Evolutionary conservation across 345 rosid genomes (phyloP).

Genomic region (Laguncularia racemosa): DNA sequence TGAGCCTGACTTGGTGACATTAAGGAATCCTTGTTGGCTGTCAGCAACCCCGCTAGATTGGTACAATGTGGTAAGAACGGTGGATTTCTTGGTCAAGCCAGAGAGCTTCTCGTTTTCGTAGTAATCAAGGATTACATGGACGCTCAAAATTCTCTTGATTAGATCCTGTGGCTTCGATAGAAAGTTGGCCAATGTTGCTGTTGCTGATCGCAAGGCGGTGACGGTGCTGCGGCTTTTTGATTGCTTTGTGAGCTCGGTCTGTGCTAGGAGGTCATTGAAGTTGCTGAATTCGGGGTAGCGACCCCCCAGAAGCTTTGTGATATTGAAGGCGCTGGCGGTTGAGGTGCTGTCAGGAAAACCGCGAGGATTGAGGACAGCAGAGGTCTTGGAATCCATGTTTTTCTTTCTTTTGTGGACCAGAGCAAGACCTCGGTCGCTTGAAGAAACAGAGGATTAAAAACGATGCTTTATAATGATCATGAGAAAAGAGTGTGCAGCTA

Average conservation of each 20-base stretch:
- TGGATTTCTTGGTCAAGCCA: slow-evolving; percentile 21
- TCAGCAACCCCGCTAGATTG: slow-evolving; percentile 53
- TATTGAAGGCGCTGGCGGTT: slow-evolving; percentile 27
- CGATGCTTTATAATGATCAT: background rate
- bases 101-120: slow-evolving; percentile 15
- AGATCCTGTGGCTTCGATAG: slow-evolving; percentile 21
- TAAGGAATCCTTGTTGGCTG: slow-evolving; percentile 50
- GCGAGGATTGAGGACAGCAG: slow-evolving; percentile 13
- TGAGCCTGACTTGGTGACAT: slow-evolving; percentile 29
- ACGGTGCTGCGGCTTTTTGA: slow-evolving; percentile 36
- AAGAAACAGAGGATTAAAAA: background rate
- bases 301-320: slow-evolving; percentile 25
- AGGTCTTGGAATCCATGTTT: slow-evolving; percentile 23
- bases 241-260: slow-evolving; percentile 19
- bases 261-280: slow-evolving; percentile 29
- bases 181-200: slow-evolving; percentile 22
- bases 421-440: too few species aligned
- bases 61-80: slow-evolving; percentile 46
- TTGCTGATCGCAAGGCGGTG: slow-evolving; percentile 45
- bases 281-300: slow-evolving; percentile 31
- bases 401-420: slow-evolving; percentile 3
- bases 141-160: slow-evolving; percentile 37
- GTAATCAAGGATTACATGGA: slow-evolving; percentile 54
- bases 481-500: background rate
- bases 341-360: slow-evolving; percentile 14